Evolutionary conservation across 164 flowering plant species (phyloP), one percentile per base, ranked within the genome.

Genomic region (Stephania yunnanensis): DNA sequence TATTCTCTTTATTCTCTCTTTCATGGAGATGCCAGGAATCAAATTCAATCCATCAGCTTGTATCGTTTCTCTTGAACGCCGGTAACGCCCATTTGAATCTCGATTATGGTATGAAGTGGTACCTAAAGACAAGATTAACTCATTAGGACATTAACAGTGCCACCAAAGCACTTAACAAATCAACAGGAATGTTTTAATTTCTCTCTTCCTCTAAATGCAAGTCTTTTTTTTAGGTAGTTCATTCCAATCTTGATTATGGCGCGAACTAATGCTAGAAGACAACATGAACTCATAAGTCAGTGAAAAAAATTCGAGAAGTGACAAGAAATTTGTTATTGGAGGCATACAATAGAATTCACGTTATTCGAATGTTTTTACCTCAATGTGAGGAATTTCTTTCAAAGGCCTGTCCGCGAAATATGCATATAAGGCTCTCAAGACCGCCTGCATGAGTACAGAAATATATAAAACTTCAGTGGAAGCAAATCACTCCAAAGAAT

Each of bases 371-470:
- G 36, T 25, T 25, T 6, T 82, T 88, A 94, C 98, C 98, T 93
- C 98, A 68, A 96, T 90, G 82, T 96, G 92, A 70, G 99, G 99
- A 77, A 96, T 88, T 86, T 96, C 99, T 73, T 89, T 87, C 81
- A 96, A 80, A 36, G 98, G 99, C 79, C 96, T 87, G 80, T 96
- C 99, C 12, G 99, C 98, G 80, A 96, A 96, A 84, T 96, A 96
- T 46, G 99, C 95, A 88, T 96, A 96, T 69, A 96, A 82, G 68
- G 98, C 99, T 81, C 99, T 89, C 84, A 96, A 77, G 17, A 95
- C 98, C 0, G 98, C 99, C 98, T 95, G 80, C 79, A 83, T 44
- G 36, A n/a, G 20, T 53, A 20, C 66, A 67, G 71, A 75, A 36
- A n/a, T 17, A 72, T 25, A 36, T 25, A 5, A 10, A 44, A 17